Percentiles rank a stretch among this genome's conserved stretches.
Conservation (phyloP, 495 filamentous ascomycete species). For the Xylaria flabelliformis region DNA sequence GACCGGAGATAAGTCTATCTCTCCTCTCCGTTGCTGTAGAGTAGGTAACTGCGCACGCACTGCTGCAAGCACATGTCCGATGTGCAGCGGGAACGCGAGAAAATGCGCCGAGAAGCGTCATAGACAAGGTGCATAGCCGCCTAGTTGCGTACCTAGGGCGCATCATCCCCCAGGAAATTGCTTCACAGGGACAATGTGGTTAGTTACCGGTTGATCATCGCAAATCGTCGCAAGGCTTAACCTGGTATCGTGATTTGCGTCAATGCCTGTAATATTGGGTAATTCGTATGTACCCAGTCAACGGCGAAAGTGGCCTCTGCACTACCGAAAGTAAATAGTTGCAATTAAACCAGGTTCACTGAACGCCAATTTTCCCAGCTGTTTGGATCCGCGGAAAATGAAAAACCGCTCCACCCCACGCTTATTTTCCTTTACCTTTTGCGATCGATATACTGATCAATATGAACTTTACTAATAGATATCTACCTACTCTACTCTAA, state of each 20-base stretch:
- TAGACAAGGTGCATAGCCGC: neutral
- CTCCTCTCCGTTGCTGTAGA: neutral
- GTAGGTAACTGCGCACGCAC: too few relatives aligned
- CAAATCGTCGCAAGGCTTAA: neutral
- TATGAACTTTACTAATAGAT: too few relatives aligned
- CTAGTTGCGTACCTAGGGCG: neutral
- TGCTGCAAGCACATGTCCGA: neutral
- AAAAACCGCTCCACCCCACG: neutral
- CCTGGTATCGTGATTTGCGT: neutral
- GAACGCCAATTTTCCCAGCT: slow-evolving; percentile 2
- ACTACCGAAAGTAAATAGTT: neutral
- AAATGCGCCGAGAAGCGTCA: neutral
- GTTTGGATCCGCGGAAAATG: slow-evolving; percentile 14
- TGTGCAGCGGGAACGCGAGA: neutral
- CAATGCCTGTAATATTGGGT: neutral
- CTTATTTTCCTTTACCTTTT: slow-evolving; percentile 11
- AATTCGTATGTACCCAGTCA: neutral
- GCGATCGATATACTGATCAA: too few relatives aligned
- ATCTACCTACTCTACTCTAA: too few relatives aligned
- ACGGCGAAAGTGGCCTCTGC: neutral
- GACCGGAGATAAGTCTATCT: slow-evolving; percentile 15
- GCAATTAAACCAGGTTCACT: slow-evolving; percentile 7
- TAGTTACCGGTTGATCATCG: neutral
- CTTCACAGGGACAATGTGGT: neutral
- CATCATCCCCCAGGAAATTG: neutral